Evolutionary conservation across 225 moss, liverwort and hornwort species (phyloP).

Genomic region (Pleurozium schreberi): DNA sequence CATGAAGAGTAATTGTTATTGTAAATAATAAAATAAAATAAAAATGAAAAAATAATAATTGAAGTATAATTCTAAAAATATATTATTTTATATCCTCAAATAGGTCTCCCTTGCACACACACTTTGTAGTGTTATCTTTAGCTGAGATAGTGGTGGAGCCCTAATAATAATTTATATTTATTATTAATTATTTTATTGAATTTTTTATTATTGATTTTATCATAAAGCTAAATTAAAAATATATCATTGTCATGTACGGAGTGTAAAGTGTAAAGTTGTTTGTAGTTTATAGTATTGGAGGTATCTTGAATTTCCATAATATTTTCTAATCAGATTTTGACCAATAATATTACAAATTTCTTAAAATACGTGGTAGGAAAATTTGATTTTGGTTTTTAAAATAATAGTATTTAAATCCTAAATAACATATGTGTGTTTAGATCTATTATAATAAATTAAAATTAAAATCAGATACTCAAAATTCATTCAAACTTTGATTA

Average conservation of each 20-base stretch:
- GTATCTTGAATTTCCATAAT: neutral
- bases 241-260: neutral
- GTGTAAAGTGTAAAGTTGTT: neutral
- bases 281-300: neutral
- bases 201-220: neutral
- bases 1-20: too few species aligned
- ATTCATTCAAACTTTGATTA: neutral
- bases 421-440: too few species aligned
- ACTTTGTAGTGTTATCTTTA: too few species aligned
- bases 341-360: neutral
- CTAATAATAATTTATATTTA: neutral
- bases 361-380: neutral
- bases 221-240: too few species aligned
- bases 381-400: too few species aligned
- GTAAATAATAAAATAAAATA: too few species aligned
- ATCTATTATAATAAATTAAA: neutral
- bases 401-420: too few species aligned
- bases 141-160: too few species aligned
- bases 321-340: neutral
- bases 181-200: neutral
- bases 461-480: neutral
- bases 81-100: too few species aligned
- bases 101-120: too few species aligned
- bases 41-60: too few species aligned
- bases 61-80: too few species aligned